These are phyloP conservation scores for Fusarium falciforme DNA, from an alignment of 2,329 filamentous ascomycete species.

Conservation along the genomic window DNA sequence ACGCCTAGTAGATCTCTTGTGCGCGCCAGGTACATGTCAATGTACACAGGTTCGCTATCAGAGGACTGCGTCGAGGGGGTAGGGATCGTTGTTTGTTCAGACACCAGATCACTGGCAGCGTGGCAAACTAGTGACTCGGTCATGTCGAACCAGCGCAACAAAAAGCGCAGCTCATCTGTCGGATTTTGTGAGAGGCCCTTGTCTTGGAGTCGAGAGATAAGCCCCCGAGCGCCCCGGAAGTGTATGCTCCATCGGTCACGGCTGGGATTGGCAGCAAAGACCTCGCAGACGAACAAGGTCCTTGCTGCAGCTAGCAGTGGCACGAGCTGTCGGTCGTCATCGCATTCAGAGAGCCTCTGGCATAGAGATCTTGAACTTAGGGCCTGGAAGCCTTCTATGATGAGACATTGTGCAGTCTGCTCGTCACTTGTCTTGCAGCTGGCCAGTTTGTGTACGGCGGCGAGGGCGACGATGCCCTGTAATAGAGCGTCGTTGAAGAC, in stretches of 20 bases:
- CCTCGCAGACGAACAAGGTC: constrained; percentile 31
- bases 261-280: constrained; percentile 29
- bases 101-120: constrained; percentile 21
- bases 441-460: constrained; percentile 29
- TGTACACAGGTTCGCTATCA: constrained; percentile 21
- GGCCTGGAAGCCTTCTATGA: constrained; percentile 30
- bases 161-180: constrained; percentile 24
- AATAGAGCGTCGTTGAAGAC: constrained; percentile 29
- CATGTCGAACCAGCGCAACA: constrained; percentile 34
- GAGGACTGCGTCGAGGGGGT: constrained; percentile 25
- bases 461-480: constrained; percentile 29
- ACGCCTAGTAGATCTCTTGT: constrained; percentile 24
- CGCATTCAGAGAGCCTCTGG: constrained; percentile 22
- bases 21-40: constrained; percentile 33
- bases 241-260: constrained; percentile 35
- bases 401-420: constrained; percentile 19
- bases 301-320: constrained; percentile 22
- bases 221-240: constrained; percentile 26
- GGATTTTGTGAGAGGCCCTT: constrained; percentile 17
- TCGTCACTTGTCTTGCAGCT: constrained; percentile 30
- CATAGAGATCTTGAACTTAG: constrained; percentile 33
- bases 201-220: constrained; percentile 22
- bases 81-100: constrained; percentile 20
- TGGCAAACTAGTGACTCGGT: constrained; percentile 33
- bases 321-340: constrained; percentile 22